Evolutionary conservation across 257 asterid species (phyloP), one percentile per base, ranked within the genome.

Genomic region (Solanum sparsipilum): DNA sequence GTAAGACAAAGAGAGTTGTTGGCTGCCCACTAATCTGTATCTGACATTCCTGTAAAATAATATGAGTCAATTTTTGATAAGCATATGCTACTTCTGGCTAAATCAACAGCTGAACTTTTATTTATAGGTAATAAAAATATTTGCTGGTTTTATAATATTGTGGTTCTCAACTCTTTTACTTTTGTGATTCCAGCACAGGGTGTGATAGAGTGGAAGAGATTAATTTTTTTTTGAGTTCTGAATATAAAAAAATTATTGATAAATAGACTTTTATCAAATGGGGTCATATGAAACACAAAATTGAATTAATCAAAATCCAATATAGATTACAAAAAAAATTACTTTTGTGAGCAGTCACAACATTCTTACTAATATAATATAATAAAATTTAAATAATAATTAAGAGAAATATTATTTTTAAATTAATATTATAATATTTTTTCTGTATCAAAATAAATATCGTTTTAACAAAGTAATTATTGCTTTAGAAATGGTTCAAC

Each of bases 11-110:
- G 36, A 86, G 90, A 88, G 89, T 89, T 73, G 90, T 86, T 86
- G 84, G 63, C 93, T 86, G 88, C 88, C 92, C 92, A 88, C 93
- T 90, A 90, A 86, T 89, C 68, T 90, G 71, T 88, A 88, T 89
- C 93, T 89, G 96, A 91, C 91, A 87, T 91, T 87, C 83, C 86
- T 83, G 38, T 84, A 29, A 32, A 78, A 71, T 87, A 18, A 16
- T 52, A 68, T 83, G 79, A 71, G 70, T 74, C 86, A 90, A 65
- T 65, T 68, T 85, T 29, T 25, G 20, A 38, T 41, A 41, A 39
- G 13, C 87, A 85, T 82, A 48, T 82, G 85, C 85, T 13, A 44
- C 3, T 79, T 84, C 63, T 84, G 15, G 39, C 35, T 79, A 79
- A 79, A 46, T 75, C 31, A 75, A 75, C 1, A 18, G n/a, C n/a